Evolutionary conservation across 139 green algal species (phyloP).

Genomic region (Volvox africanus): DNA sequence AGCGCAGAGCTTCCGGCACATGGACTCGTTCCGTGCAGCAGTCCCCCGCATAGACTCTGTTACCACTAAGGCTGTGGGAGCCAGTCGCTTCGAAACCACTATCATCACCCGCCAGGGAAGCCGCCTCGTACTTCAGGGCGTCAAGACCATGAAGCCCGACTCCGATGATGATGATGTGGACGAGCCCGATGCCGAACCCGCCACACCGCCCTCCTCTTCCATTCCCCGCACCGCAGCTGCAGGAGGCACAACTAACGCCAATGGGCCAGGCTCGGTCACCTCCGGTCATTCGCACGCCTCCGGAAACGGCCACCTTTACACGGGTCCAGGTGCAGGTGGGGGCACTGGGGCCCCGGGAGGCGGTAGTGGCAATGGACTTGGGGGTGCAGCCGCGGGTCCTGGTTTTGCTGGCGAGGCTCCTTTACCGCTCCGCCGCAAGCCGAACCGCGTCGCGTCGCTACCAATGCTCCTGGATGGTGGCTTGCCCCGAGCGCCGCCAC

Average conservation of each 20-base stretch:
- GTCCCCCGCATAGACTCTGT: slow-evolving; percentile 20
- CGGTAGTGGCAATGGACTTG: no score
- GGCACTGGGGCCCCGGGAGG: no score
- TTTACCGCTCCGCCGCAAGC: slow-evolving; percentile 8
- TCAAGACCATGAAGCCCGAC: slow-evolving; percentile 36
- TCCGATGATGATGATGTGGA: slow-evolving; percentile 30
- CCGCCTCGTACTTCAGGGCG: slow-evolving; percentile 19
- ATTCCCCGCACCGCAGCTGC: not conserved
- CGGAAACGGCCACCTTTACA: not conserved
- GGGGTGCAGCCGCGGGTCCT: not conserved
- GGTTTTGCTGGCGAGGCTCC: not conserved
- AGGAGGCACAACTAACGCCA: not conserved
- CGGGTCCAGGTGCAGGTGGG: not conserved
- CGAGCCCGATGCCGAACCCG: not conserved
- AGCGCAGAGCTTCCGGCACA: not conserved
- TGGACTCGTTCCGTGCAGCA: not conserved
- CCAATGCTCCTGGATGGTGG: slow-evolving; percentile 43
- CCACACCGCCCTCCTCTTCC: not conserved
- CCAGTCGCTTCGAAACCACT: slow-evolving; percentile 38
- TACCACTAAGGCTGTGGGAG: not conserved
- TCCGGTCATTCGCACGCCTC: not conserved
- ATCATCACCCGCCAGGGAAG: slow-evolving; percentile 40
- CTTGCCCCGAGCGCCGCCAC: slow-evolving; percentile 12
- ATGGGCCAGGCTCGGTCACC: not conserved
- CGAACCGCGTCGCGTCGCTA: slow-evolving; percentile 46